A percentile compares a stretch with the other conserved stretches of the same genome.
Conservation (phyloP, 192 early-diverging fungal genomes). For the Phlyctochytrium bullatum region DNA sequence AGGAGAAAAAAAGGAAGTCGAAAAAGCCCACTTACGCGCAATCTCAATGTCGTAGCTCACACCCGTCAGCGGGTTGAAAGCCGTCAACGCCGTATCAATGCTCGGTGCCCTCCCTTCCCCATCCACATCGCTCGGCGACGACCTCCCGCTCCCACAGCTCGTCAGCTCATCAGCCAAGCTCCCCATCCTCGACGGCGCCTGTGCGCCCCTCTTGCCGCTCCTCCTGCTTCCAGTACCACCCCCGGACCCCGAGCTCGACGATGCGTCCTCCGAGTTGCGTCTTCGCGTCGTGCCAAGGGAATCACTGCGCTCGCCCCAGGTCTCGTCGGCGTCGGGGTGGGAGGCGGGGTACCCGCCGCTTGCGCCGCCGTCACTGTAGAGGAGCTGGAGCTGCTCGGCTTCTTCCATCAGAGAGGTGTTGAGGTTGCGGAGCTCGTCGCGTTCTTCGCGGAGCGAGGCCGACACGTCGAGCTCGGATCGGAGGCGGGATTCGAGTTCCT, state of each 20-base stretch:
- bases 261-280: not conserved
- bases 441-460: not conserved
- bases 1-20: too few species aligned
- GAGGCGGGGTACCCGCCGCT: too few species aligned
- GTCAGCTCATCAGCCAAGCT: not conserved
- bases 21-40: not conserved
- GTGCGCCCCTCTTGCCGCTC: not conserved
- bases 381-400: not conserved
- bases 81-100: too few species aligned
- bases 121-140: not conserved
- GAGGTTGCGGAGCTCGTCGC: not conserved
- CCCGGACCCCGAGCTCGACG: too few species aligned
- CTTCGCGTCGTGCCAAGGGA: too few species aligned
- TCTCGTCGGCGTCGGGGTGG: too few species aligned
- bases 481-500: not conserved
- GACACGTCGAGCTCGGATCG: not conserved
- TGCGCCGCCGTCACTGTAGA: too few species aligned
- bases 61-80: too few species aligned
- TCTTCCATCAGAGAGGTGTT: not conserved
- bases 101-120: too few species aligned
- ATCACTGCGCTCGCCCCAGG: too few species aligned
- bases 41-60: not conserved
- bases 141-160: not conserved
- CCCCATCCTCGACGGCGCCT: not conserved
- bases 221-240: too few species aligned